Evolutionary conservation across 345 rosid genomes (phyloP), one percentile per base, ranked within the genome.

Genomic region (Eucalyptus microcorys): DNA sequence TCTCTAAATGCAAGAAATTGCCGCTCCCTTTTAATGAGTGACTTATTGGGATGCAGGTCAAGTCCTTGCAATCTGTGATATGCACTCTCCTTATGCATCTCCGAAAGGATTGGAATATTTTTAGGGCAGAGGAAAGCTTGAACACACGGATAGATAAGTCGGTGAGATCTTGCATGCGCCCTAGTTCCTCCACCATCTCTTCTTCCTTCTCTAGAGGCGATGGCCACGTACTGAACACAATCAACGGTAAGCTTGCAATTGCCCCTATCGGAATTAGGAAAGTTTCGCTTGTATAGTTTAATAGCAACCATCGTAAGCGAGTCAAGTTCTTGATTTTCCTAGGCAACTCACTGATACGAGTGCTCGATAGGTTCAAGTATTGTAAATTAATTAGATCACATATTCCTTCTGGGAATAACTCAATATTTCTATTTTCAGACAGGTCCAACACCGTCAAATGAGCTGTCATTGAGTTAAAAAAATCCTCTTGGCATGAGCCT

Each of bases 241-340:
- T 57, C n/a, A 57, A 10, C 3, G 7, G 14, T 57, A 57, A 57
- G 64, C 0, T 57, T 57, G 64, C 14, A 11, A 57, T 57, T 26
- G 64, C 64, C 30, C 64, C 7, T 0, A 1, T 57, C 4, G n/a
- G 64, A 57, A 57, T 57, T 24, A 57, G n/a, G 3, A 57, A 19
- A 21, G 59, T 53, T 3, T 53, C 0, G 2, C 59, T 53, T 53
- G 5, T 53, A 0, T 1, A 3, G 0, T 53, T 11, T 26, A 57
- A 11, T 26, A 57, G 64, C n/a, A 57, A 57, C n/a, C n/a, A 57
- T 11, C 2, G 64, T 57, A 57, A 57, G 6, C 3, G 64, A 57
- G n/a, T 57, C 64, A 57, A 57, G n/a, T 26, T 57, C 64, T 57
- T 26, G 0, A 57, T 57, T 57, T 57, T n/a, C n/a, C 7, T 26